These are phyloP conservation scores for Chrysoporthe cubensis DNA, from an alignment of 2,329 filamentous ascomycete species.

Conservation along the genomic window DNA sequence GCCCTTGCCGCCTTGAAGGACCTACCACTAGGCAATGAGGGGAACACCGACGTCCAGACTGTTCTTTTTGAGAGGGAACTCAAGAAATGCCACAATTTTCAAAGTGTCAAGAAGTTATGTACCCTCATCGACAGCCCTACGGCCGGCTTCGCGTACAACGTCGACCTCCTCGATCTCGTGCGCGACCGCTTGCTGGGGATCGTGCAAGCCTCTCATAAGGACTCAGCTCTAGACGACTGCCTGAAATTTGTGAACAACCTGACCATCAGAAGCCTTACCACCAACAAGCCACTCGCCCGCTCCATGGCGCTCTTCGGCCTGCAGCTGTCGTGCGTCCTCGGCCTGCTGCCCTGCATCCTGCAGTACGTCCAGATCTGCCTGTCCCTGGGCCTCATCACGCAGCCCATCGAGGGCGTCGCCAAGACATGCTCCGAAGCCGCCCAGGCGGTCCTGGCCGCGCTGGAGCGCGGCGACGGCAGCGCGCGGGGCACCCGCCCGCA, in stretches of 20 bases:
- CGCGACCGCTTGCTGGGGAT: constrained; percentile 28
- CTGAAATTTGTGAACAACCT: constrained; percentile 49
- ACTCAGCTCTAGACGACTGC: constrained; percentile 17
- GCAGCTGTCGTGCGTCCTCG: constrained; percentile 21
- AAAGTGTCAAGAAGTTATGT: constrained; percentile 35
- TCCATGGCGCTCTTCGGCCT: constrained; percentile 31
- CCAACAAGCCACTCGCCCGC: constrained; percentile 24
- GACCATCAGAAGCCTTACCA: constrained; percentile 37
- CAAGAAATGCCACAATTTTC: constrained; percentile 19
- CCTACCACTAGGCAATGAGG: neutral
- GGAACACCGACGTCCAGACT: neutral
- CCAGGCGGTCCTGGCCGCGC: constrained; percentile 12
- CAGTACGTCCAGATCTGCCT: constrained; percentile 31
- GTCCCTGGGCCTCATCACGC: constrained; percentile 8
- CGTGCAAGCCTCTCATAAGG: neutral
- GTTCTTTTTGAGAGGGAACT: constrained; percentile 29
- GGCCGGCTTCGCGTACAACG: neutral
- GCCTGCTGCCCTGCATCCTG: constrained; percentile 27
- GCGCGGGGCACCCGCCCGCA: constrained; percentile 25
- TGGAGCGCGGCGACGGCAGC: constrained; percentile 19
- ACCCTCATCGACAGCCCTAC: constrained; percentile 22
- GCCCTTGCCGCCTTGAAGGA: neutral
- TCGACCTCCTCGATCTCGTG: constrained; percentile 9
- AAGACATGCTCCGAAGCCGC: neutral
- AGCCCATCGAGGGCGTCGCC: neutral